phyloP scores from a whole-genome alignment of 441 rosid genomes.

The Aleurites moluccanus region DNA sequence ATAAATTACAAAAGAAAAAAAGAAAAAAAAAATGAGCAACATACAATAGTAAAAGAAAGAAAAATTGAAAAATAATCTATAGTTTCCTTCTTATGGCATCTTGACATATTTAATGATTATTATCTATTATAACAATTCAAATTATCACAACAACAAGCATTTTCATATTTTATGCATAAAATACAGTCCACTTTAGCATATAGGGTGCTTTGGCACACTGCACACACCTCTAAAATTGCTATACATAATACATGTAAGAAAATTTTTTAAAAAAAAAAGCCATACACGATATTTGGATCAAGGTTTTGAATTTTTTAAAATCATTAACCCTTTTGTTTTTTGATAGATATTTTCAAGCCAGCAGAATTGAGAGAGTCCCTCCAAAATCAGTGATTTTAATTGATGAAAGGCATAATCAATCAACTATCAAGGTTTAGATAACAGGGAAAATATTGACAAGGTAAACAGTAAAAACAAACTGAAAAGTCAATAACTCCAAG shows the following conservation, averaged over 20 bases:
- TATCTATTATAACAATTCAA: background rate
- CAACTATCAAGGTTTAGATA: background rate
- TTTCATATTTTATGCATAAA: background rate
- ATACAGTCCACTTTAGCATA: background rate
- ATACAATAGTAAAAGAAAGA: background rate
- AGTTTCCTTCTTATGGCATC: background rate
- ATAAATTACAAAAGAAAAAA: background rate
- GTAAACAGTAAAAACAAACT: background rate
- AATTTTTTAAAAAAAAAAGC: background rate
- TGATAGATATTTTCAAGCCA: background rate
- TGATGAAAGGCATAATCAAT: background rate
- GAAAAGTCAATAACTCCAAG: background rate
- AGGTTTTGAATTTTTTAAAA: background rate
- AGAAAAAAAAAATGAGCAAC: background rate
- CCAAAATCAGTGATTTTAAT: slow-evolving; percentile 1
- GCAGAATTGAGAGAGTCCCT: background rate
- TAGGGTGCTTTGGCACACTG: background rate
- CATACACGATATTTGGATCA: background rate
- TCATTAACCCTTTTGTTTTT: background rate
- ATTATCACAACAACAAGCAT: background rate
- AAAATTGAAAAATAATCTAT: background rate
- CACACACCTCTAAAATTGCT: background rate
- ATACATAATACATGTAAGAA: background rate
- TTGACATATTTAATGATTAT: background rate
- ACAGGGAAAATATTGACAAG: background rate